These are phyloP conservation scores for Leccinellum rugosiceps DNA, from an alignment of 768 basidiomycete genomes.

Conservation along the genomic window DNA sequence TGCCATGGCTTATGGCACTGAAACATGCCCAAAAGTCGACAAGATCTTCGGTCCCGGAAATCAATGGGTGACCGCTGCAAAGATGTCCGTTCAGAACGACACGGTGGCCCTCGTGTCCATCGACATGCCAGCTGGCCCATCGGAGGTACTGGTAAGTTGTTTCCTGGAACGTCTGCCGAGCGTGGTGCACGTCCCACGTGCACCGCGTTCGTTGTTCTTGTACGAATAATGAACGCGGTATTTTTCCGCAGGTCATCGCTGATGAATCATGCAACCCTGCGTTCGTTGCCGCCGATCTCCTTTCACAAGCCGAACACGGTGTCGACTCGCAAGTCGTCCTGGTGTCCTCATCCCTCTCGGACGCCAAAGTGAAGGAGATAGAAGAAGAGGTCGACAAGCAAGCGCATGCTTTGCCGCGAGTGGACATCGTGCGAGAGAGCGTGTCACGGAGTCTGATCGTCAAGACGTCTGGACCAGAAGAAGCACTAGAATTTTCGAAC, in stretches of 20 bases:
- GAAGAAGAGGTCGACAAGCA: constrained; percentile 85
- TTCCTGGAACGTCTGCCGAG: constrained; percentile 33
- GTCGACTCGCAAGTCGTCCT: constrained; percentile 98
- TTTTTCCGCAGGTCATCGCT: constrained; percentile 74
- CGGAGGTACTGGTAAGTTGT: constrained; percentile 83
- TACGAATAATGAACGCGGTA: constrained; percentile 30
- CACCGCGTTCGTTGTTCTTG: constrained; percentile 40
- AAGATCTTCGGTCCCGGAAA: constrained; percentile 99
- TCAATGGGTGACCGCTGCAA: constrained; percentile 99
- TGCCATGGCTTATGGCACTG: constrained; percentile 94
- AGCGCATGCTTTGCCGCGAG: constrained; percentile 80
- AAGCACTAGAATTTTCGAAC: constrained; percentile 88
- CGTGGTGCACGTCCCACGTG: constrained; percentile 62
- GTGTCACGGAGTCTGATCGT: constrained; percentile 91
- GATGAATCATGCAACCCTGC: constrained; percentile 82
- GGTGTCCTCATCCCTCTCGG: constrained; percentile 69
- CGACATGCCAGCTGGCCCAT: constrained; percentile 99
- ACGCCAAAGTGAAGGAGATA: constrained; percentile 62
- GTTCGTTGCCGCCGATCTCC: constrained; percentile 93
- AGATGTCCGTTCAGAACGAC: constrained; percentile 99
- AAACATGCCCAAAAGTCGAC: constrained; percentile 95
- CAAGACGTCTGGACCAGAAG: constrained; percentile 57
- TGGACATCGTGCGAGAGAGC: constrained; percentile 87
- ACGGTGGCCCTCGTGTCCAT: constrained; percentile 95
- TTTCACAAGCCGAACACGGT: constrained; percentile 98